Evolutionary conservation across 352 stramenopile species (phyloP), one percentile per base, ranked within the genome.

Genomic region (Globisporangium acanthophoron): DNA sequence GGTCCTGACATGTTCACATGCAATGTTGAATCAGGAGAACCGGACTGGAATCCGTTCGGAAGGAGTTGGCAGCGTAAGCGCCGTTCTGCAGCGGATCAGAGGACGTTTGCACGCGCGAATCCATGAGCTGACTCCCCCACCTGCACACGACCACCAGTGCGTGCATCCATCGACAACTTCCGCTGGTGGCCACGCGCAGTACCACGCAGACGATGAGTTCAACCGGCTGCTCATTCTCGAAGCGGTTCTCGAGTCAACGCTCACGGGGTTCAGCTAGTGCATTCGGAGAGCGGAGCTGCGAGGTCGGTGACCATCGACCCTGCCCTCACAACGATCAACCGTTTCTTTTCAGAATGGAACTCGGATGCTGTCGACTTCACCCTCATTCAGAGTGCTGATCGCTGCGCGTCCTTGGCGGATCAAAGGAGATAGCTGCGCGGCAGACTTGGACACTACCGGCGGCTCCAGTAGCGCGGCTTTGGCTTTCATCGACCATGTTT

Each of bases 191-290:
- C 43, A 50, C 20, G 21, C 37, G 7, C 55, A 61, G 18, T 46
- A 59, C 49, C 35, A 46, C 21, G 33, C 51, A 20, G 16, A 2
- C 33, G 59, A 54, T 50, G 53, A 69, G 35, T 58, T 55, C 40
- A 65, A 61, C 13, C 73, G 77, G 31, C 54, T 84, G n/a, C 66
- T 80, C 48, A 69, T 86, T 24, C 54, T 86, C 37, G 69, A 86
- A 64, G 76, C 71, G 45, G 67, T 70, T 31, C 57, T 86, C 24
- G 52, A 54, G 20, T 78, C 73, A 20, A 78, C 74, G 27, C 43
- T 80, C 48, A 63, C 65, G 18, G 45, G 57, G 37, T 71, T 49
- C 44, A 15, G 55, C 45, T 60, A 62, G 12, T 2, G 13, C 18
- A 41, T 9, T 41, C 12, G 35, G 35, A 41, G 35, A 54, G 48